Base-by-base conservation (phyloP, 2,329 filamentous ascomycete genomes). In the Colletotrichum sp. region DNA sequence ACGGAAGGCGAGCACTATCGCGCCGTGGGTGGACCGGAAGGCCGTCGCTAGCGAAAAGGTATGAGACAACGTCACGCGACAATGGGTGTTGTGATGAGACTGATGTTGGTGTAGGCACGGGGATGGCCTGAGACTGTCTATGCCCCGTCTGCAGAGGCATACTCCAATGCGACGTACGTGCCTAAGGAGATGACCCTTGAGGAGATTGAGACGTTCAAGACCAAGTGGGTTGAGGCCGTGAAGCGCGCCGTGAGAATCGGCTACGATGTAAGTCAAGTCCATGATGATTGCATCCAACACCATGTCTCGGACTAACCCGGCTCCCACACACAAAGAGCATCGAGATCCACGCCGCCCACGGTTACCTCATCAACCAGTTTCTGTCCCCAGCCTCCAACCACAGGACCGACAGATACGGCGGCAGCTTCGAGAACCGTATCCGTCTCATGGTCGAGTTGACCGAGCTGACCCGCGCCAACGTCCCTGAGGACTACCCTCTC, bases 401-500 rank as follows among this genome's bases (percentile, higher is more conserved):
- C 72, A 84, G 88, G 6, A 88, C 86, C 3, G 88, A 89, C 79
- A 77, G 83, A 72, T 89, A 89, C 76, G 88, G 87, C 55, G 87
- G 88, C 14, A 82, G 81, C 18, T 83, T 89, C 71, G 82, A 85
- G 71, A 89, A 89, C 81, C 86, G 88, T 10, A 82, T 81, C 68
- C 84, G 87, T 6, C 81, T 89, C 9, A 69, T 80, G 18, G 82
- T 87, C 36, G 79, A 82, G 63, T 30, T 93, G 36, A 89, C 92
- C 14, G 90, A 94, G 52, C 82, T 91, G 13, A 89, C 90, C 2
- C 89, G 95, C 21, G 85, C 86, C 6, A 88, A 86, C 3, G 92
- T 95, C 3, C 93, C 93, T 0, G 85, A 91, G 10, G 83, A 86
- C 18, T 93, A 93, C 89, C 95, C 95, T 0, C 85, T 96, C 0